phyloP scores from a whole-genome alignment of 2,329 filamentous ascomycete species.

The Ophiocordyceps polyrhachis-furcata region DNA sequence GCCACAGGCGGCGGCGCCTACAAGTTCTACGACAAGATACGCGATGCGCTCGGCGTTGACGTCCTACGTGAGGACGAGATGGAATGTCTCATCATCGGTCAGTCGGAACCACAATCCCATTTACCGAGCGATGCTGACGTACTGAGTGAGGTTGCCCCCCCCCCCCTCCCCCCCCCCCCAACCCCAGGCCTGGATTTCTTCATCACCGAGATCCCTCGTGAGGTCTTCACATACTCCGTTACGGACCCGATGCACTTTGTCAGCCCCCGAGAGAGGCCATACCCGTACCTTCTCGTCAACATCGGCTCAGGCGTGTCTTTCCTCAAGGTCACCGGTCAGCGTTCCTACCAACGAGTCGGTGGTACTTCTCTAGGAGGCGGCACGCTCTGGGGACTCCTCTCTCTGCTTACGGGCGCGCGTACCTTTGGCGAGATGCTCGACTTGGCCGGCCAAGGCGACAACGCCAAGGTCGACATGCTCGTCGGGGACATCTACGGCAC shows the following conservation, averaged over 20 bases:
- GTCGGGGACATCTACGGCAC: slow-evolving; percentile 96
- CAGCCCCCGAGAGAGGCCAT: slow-evolving; percentile 59
- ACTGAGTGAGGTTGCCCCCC: not conserved
- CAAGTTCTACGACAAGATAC: slow-evolving; percentile 90
- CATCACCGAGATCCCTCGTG: slow-evolving; percentile 90
- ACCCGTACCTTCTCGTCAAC: slow-evolving; percentile 94
- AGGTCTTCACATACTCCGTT: slow-evolving; percentile 95
- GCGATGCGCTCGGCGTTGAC: slow-evolving; percentile 65
- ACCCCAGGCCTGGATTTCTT: slow-evolving; percentile 92
- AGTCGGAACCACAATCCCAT: slow-evolving; percentile 4
- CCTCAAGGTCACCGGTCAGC: slow-evolving; percentile 85
- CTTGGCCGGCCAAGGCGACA: slow-evolving; percentile 81
- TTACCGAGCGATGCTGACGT: not conserved
- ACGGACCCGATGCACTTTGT: slow-evolving; percentile 79
- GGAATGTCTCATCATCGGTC: slow-evolving; percentile 92
- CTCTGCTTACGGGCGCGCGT: slow-evolving; percentile 75
- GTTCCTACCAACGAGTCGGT: slow-evolving; percentile 75
- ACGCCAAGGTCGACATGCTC: slow-evolving; percentile 83
- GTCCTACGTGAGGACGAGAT: slow-evolving; percentile 92
- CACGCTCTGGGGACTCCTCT: slow-evolving; percentile 92
- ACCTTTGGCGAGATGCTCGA: slow-evolving; percentile 97
- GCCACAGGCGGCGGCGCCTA: slow-evolving; percentile 91
- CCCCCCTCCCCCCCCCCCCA: too few species aligned
- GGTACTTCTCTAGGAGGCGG: slow-evolving; percentile 89
- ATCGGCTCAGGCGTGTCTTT: slow-evolving; percentile 95